phyloP scores from a whole-genome alignment of 768 basidiomycete species.

The Psilocybe cubensis region DNA sequence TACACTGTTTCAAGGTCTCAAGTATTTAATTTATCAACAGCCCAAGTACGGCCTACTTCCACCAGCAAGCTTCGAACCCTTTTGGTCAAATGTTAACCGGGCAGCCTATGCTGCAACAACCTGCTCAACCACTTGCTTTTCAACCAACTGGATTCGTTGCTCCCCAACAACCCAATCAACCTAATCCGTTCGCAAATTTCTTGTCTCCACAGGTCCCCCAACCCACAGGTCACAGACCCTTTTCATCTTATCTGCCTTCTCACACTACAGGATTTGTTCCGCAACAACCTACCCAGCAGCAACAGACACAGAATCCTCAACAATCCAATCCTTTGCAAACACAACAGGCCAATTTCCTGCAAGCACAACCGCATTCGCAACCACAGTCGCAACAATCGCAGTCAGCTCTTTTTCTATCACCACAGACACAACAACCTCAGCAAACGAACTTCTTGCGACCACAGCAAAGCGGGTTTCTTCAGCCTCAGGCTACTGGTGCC shows the following conservation, averaged over 20 bases:
- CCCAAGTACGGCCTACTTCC: slow-evolving; percentile 52
- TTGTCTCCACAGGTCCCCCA: slow-evolving; percentile 41
- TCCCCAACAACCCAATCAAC: slow-evolving; percentile 50
- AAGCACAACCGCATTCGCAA: slow-evolving; percentile 38
- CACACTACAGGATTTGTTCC: slow-evolving; percentile 50
- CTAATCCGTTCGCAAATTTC: slow-evolving; percentile 51
- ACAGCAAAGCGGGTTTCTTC: slow-evolving; percentile 36
- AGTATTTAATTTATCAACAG: slow-evolving; percentile 32
- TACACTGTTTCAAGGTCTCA: not conserved
- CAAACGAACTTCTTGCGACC: slow-evolving; percentile 34
- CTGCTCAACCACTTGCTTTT: slow-evolving; percentile 44
- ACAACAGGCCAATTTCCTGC: slow-evolving; percentile 28
- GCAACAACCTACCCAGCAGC: slow-evolving; percentile 27
- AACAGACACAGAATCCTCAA: slow-evolving; percentile 40
- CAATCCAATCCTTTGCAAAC: slow-evolving; percentile 19
- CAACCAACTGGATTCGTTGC: slow-evolving; percentile 65
- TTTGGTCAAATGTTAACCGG: slow-evolving; percentile 66
- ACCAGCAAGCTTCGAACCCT: slow-evolving; percentile 73
- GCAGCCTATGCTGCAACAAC: slow-evolving; percentile 47
- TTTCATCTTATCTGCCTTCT: slow-evolving; percentile 57
- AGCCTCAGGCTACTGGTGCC: slow-evolving; percentile 63
- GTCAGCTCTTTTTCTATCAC: slow-evolving; percentile 23
- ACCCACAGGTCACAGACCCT: slow-evolving; percentile 51
- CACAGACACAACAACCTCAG: slow-evolving; percentile 32
- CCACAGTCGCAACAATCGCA: slow-evolving; percentile 34